Base-by-base conservation (phyloP, 1,284 basidiomycete genomes). In the Cryptococcus sp. region DNA sequence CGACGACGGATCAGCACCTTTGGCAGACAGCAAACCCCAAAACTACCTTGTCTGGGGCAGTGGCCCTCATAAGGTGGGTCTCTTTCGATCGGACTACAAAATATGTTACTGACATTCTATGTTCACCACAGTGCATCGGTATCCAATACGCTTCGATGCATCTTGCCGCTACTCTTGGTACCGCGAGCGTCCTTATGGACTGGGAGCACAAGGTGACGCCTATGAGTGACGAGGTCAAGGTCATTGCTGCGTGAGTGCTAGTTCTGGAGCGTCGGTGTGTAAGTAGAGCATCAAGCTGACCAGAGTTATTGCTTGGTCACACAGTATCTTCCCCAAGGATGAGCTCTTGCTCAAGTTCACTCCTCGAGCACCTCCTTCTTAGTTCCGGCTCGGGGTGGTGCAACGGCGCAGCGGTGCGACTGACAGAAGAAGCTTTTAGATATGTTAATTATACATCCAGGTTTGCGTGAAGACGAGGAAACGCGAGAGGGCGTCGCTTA, bases 41-140 rank as follows among this genome's bases (percentile, higher is more conserved):
- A 96, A 98, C 81, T 99, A 92, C 78, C 86, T 99, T 64, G 92
- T 98, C 27, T 99, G 94, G 78, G 95, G 95, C 57, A 87, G 85
- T 64, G 95, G 95, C 10, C 92, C 94, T 52, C 93, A 95, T 80
- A 87, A 86, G 70, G 75, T 77, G 55, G 58, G 67, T 58, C 16
- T 16, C 20, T 22, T 19, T 16, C 15, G 17, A 23, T 43, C 11
- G 16, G 17, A 16, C 11, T 0, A 17, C 39, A 10, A 40, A 30
- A 50, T 45, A 17, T 51, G n/a, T 11, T n/a, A 20, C 22, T 22
- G 23, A 50, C 17, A 47, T 46, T n/a, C 45, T 46, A 35, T 47
- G 30, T 38, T 50, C 49, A 19, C n/a, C 45, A 27, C 53, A 76
- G 72, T 97, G 94, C 80, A 94, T 97, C 64, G 95, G 92, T 41